Evolutionary conservation across 345 rosid species (phyloP).

Genomic region (Alliaria petiolata): DNA sequence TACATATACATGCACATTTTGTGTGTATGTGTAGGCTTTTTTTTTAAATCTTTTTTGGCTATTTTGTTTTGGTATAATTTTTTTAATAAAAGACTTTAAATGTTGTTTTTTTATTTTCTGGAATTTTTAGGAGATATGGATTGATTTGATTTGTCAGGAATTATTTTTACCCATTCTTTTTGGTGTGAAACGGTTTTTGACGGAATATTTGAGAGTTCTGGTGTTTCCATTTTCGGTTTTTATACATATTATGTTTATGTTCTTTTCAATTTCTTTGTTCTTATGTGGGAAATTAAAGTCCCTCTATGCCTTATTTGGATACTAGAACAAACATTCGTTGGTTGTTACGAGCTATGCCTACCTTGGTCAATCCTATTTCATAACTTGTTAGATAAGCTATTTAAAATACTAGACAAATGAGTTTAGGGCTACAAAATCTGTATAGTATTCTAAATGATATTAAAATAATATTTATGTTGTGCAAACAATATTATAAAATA

Average conservation of each 20-base stretch:
- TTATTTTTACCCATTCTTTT: background rate
- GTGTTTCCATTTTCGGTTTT: background rate
- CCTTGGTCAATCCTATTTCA: no score
- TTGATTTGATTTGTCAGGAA: background rate
- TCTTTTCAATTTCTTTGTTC: background rate
- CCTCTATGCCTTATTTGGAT: no score
- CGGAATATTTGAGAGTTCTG: background rate
- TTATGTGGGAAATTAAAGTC: background rate
- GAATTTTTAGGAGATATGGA: background rate
- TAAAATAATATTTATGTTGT: no score
- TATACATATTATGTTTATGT: background rate
- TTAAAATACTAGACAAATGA: no score
- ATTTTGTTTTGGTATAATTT: background rate
- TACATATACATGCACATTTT: conserved; percentile 14
- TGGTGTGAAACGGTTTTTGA: background rate
- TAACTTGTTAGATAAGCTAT: no score
- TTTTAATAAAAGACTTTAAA: background rate
- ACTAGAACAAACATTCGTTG: no score
- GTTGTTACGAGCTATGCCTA: no score
- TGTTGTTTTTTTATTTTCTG: background rate
- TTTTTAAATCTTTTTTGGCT: background rate
- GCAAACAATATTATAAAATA: no score
- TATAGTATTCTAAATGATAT: no score
- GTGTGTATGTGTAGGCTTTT: conserved; percentile 8
- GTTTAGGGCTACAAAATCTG: no score